Conservation (phyloP, 2,329 filamentous ascomycete species). For the Nannizziopsis arthrosporioides region DNA sequence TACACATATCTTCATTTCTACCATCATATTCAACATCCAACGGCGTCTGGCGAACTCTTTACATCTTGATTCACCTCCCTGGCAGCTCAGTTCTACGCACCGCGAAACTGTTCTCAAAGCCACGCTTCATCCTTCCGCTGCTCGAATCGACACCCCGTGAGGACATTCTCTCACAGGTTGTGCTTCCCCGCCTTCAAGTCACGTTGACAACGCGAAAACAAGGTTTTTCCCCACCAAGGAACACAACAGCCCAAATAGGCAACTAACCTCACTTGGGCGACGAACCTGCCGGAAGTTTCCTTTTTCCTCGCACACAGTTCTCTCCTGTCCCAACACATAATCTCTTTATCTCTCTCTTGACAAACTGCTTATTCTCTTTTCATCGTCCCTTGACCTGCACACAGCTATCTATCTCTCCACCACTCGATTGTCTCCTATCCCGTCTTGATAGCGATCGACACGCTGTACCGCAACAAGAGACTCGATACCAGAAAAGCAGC, state of each 20-base stretch:
- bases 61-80: too few relatives aligned
- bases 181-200: not conserved
- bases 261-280: constrained; percentile 1
- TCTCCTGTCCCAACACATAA: not conserved
- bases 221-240: not conserved
- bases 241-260: not conserved
- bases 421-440: too few relatives aligned
- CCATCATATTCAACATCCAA: not conserved
- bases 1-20: not conserved
- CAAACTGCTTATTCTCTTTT: too few relatives aligned
- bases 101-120: not conserved
- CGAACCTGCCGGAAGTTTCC: constrained; percentile 3
- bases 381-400: too few relatives aligned
- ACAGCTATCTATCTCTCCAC: too few relatives aligned
- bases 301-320: not conserved
- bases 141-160: too few relatives aligned
- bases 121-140: too few relatives aligned
- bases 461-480: not conserved
- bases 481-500: not conserved
- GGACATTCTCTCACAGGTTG: not conserved
- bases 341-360: not conserved
- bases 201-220: not conserved
- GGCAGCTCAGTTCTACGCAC: not conserved
- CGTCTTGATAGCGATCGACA: not conserved
- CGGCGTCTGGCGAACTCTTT: not conserved